Base-by-base conservation (phyloP, 441 rosid genomes). In the Adansonia grandidieri region DNA sequence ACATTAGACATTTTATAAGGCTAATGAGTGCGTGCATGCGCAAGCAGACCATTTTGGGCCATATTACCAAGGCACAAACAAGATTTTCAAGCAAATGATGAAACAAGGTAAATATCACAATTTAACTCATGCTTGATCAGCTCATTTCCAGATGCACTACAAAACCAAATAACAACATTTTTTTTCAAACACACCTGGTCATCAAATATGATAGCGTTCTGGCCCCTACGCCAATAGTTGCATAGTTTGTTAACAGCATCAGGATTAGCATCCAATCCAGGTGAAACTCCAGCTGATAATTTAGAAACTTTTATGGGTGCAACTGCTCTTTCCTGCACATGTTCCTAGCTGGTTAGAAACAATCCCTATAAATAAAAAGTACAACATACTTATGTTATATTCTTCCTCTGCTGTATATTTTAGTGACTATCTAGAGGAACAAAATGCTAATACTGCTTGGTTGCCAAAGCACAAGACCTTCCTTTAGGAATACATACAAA, bases 171-270 rank as follows among this genome's bases (percentile, higher is more conserved):
- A 60, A 47, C 11, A 61, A 8, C 9, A 62, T 28, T 22, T 47
- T 47, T 40, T 14, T 69, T 51, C 48, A 67, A 79, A 58, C 84
- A 63, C 50, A 87, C 93, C 85, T 64, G 84, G 71, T 86, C 91
- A 84, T 90, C 89, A 57, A 82, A 66, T n/a, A 90, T 66, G 77
- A 87, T 69, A 78, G 84, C 86, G 83, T 83, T 87, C 42, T 80
- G 85, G 70, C 83, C 77, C 73, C 76, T 86, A 56, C 8, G 44
- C 74, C 65, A 67, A 69, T 53, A 75, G 40, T 75, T 84, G 22
- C 77, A 82, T 60, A 87, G 85, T 81, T 63, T 80, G 75, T 80
- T 80, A 82, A 80, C 58, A 48, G 76, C 74, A 61, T 87, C 84
- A 56, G 71, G 73, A 74, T 69, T 77, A 68, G 69, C 44, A 47